Evolutionary conservation across 1,139 yeast genomes (phyloP), one percentile per base, ranked within the genome.

Genomic region (Saccharomyces hybrid): DNA sequence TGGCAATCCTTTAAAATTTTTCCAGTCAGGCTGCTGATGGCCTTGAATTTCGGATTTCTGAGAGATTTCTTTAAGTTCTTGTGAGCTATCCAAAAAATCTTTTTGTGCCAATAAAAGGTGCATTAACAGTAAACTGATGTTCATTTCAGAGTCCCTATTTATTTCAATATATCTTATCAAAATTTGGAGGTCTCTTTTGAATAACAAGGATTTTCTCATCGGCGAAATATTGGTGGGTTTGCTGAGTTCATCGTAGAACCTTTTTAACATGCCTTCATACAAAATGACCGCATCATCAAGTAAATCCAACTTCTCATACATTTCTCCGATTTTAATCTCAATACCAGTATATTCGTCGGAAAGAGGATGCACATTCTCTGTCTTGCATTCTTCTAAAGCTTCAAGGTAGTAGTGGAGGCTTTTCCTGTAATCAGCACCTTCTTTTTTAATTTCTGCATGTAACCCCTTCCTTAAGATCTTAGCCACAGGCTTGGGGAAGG

Each of bases 261-360:
- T 73, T 1, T 83, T 76, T 12, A 85, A 82, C 55, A 87, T 75
- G 62, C 84, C 90, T 56, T 82, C 75, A 69, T 87, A 87, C 28
- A 86, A 68, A 61, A 77, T 75, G 29, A 80, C 74, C 0, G 95
- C 95, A 55, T 84, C 88, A 21, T 78, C 77, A 34, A 68, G 57
- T 81, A 79, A 76, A 32, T 75, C 75, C 61, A 86, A 72, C 51
- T 84, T 73, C 65, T 87, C 95, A 68, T 83, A 88, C 90, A 89
- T 86, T 67, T 90, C 96, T 2, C 86, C 96, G 48, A 88, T 75
- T 65, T 90, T 88, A 64, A 91, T 75, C 64, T 89, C 95, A 56
- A 90, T 80, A 0, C 97, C 97, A 0, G 97, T 90, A 64, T 83
- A 86, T 62, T 84, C 87, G 60, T 86, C 87, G 51, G 81, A 75